Percentiles rank a stretch among this genome's conserved stretches.
phyloP scores from a whole-genome alignment of 2,329 filamentous ascomycete species.

The Fusarium solani-melongenae region DNA sequence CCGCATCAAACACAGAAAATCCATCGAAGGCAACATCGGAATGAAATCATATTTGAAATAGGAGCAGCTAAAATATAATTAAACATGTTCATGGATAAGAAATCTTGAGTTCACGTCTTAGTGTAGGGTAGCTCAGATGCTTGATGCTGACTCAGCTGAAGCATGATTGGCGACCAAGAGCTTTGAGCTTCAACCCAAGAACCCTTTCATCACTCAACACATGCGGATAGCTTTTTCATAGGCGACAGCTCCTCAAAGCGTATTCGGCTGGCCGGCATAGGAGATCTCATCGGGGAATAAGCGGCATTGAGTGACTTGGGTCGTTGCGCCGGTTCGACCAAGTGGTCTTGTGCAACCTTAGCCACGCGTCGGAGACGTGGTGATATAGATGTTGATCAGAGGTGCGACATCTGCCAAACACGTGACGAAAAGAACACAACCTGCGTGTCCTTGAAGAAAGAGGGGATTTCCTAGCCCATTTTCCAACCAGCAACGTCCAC shows the following conservation, averaged over 20 bases:
- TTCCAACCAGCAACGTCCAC: not conserved
- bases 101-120: not conserved
- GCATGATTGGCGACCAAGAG: constrained; percentile 25
- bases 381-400: constrained; percentile 10
- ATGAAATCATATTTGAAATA: no score
- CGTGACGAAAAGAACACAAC: not conserved
- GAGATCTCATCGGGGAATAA: not conserved
- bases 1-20: not conserved
- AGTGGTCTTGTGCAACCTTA: not conserved
- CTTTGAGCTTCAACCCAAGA: constrained; percentile 26
- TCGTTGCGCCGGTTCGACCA: not conserved
- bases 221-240: constrained; percentile 15
- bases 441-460: not conserved
- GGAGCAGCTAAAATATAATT: not conserved
- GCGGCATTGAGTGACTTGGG: not conserved
- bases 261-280: not conserved
- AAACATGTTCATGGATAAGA: not conserved
- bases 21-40: no score
- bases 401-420: not conserved
- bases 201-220: constrained; percentile 18
- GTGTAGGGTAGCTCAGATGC: constrained; percentile 1
- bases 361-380: not conserved
- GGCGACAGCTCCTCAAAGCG: not conserved
- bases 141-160: constrained; percentile 31
- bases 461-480: not conserved